phyloP scores from a whole-genome alignment of 768 basidiomycete species.

The Tricholoma terreum region DNA sequence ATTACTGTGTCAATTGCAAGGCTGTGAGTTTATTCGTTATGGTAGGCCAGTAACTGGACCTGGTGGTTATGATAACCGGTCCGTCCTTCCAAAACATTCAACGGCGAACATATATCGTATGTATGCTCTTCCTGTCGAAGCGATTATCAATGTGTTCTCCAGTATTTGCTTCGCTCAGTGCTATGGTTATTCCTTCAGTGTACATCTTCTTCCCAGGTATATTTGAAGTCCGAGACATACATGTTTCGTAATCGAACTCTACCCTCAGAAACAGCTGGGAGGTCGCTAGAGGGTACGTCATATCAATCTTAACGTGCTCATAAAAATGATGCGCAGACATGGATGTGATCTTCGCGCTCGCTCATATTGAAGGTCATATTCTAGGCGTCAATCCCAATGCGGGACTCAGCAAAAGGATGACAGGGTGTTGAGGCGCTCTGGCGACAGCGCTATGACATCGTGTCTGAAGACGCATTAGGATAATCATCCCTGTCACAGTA shows the following conservation, averaged over 20 bases:
- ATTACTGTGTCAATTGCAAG: background rate
- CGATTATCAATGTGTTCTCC: background rate
- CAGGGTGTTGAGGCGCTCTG: background rate
- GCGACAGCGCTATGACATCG: background rate
- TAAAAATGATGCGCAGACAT: slow-evolving; percentile 28
- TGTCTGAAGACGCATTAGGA: too few species aligned
- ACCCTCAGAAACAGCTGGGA: slow-evolving; percentile 49
- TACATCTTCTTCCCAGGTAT: slow-evolving; percentile 54
- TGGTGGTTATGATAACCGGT: slow-evolving; percentile 59
- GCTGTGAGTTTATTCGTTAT: background rate
- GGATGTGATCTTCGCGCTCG: slow-evolving; percentile 47
- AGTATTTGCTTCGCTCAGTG: slow-evolving; percentile 57
- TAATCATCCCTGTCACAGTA: background rate
- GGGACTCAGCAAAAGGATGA: background rate
- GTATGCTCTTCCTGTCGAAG: background rate
- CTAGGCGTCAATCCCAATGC: slow-evolving; percentile 28
- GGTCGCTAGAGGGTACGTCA: slow-evolving; percentile 47
- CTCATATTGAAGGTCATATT: slow-evolving; percentile 43
- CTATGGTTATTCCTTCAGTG: slow-evolving; percentile 52
- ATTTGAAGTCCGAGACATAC: background rate
- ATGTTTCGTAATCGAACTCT: background rate
- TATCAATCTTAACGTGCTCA: background rate
- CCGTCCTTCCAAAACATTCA: slow-evolving; percentile 56
- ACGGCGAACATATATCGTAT: slow-evolving; percentile 56
- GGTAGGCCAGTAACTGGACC: slow-evolving; percentile 46